phyloP scores from a whole-genome alignment of 768 basidiomycete genomes.

The Suillus bovinus region DNA sequence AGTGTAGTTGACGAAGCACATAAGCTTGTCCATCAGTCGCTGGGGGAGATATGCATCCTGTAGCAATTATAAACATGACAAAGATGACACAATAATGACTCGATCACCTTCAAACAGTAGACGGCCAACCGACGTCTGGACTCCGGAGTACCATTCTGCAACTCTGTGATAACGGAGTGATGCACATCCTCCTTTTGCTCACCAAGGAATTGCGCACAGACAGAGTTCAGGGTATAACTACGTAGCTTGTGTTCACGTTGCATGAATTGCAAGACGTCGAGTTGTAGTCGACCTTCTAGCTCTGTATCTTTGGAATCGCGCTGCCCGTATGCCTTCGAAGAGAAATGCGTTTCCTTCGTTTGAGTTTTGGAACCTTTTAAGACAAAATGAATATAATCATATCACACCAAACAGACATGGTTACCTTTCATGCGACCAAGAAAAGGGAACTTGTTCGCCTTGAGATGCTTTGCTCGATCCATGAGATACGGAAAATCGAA shows the following conservation, averaged over 20 bases:
- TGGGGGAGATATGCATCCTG: slow-evolving; percentile 99
- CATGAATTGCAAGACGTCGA: slow-evolving; percentile 97
- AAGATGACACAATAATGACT: too few species aligned
- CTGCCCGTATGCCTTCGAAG: slow-evolving; percentile 95
- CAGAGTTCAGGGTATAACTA: slow-evolving; percentile 96
- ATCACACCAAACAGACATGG: slow-evolving; percentile 11
- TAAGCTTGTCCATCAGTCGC: slow-evolving; percentile 92
- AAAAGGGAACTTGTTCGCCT: slow-evolving; percentile 64
- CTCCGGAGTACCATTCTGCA: slow-evolving; percentile 96
- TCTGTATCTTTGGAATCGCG: slow-evolving; percentile 94
- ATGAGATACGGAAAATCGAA: slow-evolving; percentile 98
- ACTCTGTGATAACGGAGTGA: slow-evolving; percentile 95
- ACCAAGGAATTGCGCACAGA: slow-evolving; percentile 95
- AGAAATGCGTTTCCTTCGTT: slow-evolving; percentile 94
- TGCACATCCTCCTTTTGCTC: slow-evolving; percentile 99
- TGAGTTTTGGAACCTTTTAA: slow-evolving; percentile 70
- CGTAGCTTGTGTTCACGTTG: slow-evolving; percentile 97
- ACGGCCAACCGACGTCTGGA: slow-evolving; percentile 91
- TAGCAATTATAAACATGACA: not conserved
- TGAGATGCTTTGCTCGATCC: slow-evolving; percentile 86
- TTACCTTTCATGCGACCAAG: slow-evolving; percentile 77
- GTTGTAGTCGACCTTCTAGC: slow-evolving; percentile 90
- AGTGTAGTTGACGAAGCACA: slow-evolving; percentile 98
- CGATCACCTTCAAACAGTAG: slow-evolving; percentile 89
- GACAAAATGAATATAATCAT: slow-evolving; percentile 10